Evolutionary conservation across 163 green algal genomes (phyloP), one percentile per base, ranked within the genome.

Genomic region (Chloromonas sp.): DNA sequence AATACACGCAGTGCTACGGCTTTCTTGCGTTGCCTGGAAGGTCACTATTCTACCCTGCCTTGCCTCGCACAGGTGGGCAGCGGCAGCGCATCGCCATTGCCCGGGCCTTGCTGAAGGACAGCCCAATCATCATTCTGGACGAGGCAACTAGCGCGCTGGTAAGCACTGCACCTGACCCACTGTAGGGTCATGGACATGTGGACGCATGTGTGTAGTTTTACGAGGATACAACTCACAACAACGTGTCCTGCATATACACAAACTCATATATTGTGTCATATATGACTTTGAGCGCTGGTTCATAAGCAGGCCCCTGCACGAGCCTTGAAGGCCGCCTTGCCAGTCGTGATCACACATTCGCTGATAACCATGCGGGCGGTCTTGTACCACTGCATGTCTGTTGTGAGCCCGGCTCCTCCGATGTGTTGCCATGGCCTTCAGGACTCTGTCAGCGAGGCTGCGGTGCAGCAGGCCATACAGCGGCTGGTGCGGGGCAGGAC

Each of bases 11-110:
- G 36, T 36, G 36, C 36, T 36, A 36, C 36, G 36, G 36, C 36
- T 36, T 36, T 36, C 36, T 36, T 36, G 36, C 36, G 36, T 36
- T 36, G 36, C 36, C 36, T 36, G 36, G 36, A 36, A 36, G 36
- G 36, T 36, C 36, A 36, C 36, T 36, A 36, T 36, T 36, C 36
- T 36, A 36, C 36, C 36, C 36, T 36, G 36, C 36, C 36, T 36
- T 36, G 36, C 36, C 36, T 36, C 66, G 85, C 36, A 82, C 86
- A 89, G 94, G 95, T 57, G 95, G 95, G 2, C 94, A 98, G 92
- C 90, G 93, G 14, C 95, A 98, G 90, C 90, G 95, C 60, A 92
- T 98, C 58, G 95, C 95, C 11, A 94, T 98, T 11, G 95, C 95
- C 0, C 86, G 93, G 15, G 95, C 96, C 14, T 87, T 98, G 66